Conservation (phyloP, 768 basidiomycete species). For the Gautieria morchelliformis region DNA sequence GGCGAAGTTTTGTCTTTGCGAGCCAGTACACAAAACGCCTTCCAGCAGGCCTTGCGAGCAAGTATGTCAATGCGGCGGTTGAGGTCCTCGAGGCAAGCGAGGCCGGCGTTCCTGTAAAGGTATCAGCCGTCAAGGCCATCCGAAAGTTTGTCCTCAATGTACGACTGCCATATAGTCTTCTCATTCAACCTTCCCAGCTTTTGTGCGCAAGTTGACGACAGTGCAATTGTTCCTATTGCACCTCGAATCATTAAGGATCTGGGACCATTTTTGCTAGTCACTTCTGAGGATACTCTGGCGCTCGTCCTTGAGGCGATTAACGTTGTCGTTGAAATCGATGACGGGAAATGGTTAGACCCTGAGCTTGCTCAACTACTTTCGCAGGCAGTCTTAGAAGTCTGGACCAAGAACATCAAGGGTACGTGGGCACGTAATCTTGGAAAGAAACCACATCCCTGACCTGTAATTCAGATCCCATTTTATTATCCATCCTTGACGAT, state of each 20-base stretch:
- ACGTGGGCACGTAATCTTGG: conserved; percentile 8
- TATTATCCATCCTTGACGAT: conserved; percentile 77
- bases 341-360: conserved; percentile 59
- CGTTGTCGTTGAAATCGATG: conserved; percentile 65
- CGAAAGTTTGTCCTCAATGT: conserved; percentile 58
- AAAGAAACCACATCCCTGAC: conserved; percentile 1
- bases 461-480: conserved; percentile 66
- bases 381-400: conserved; percentile 63
- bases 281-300: conserved; percentile 82
- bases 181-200: conserved; percentile 37
- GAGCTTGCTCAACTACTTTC: conserved; percentile 62
- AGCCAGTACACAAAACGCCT: conserved; percentile 76
- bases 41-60: conserved; percentile 60
- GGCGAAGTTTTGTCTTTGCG: conserved; percentile 89
- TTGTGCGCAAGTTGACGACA: conserved; percentile 54
- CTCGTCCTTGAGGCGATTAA: conserved; percentile 82
- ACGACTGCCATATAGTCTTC: neutral
- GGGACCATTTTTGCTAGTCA: conserved; percentile 68
- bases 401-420: conserved; percentile 86
- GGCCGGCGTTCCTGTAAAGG: conserved; percentile 78
- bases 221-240: conserved; percentile 53
- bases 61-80: conserved; percentile 83
- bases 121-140: conserved; percentile 89
- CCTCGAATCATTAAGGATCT: conserved; percentile 71
- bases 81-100: conserved; percentile 69